Percentiles rank a stretch among this genome's conserved stretches.
Conservation (phyloP, 1,139 yeast genomes). For the Scheffersomyces illinoinensis region DNA sequence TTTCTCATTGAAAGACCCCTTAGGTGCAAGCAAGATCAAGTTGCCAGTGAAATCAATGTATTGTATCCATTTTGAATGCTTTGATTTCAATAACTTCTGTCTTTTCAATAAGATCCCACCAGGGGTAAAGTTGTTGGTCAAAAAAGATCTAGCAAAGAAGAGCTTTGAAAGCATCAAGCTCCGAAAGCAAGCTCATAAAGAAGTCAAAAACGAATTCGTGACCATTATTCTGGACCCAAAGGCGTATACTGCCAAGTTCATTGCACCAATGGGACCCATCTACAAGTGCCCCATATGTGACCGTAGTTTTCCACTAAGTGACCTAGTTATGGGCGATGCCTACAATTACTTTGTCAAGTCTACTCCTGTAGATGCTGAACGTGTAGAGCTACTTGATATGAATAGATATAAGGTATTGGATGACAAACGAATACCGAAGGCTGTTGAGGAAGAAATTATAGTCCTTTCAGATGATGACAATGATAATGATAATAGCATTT, state of each 20-base stretch:
- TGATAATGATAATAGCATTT: background rate
- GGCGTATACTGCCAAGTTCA: constrained; percentile 8
- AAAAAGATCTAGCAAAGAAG: constrained; percentile 25
- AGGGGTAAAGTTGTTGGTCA: constrained; percentile 27
- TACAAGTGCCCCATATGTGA: constrained; percentile 49
- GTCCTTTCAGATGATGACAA: constrained; percentile 27
- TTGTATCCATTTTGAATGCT: constrained; percentile 49
- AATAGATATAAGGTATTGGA: constrained; percentile 37
- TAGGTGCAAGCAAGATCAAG: constrained; percentile 35
- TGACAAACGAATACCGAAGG: constrained; percentile 14
- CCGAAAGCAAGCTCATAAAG: constrained; percentile 5
- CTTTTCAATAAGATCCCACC: constrained; percentile 36
- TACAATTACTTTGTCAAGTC: constrained; percentile 45
- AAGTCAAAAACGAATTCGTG: constrained; percentile 1
- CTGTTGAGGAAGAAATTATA: constrained; percentile 24
- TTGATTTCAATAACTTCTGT: constrained; percentile 48
- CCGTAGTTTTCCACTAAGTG: constrained; percentile 32
- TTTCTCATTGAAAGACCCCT: constrained; percentile 16
- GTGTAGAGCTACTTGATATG: constrained; percentile 40
- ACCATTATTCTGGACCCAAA: constrained; percentile 1
- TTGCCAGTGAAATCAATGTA: constrained; percentile 41
- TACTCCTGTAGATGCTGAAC: constrained; percentile 35
- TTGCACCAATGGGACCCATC: constrained; percentile 19
- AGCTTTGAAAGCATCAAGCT: constrained; percentile 20
- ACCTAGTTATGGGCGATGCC: constrained; percentile 40